A percentile compares a stretch with the other conserved stretches of the same genome.
Conservation (phyloP, 768 basidiomycete species). For the Porphyrellus cyaneotinctus region DNA sequence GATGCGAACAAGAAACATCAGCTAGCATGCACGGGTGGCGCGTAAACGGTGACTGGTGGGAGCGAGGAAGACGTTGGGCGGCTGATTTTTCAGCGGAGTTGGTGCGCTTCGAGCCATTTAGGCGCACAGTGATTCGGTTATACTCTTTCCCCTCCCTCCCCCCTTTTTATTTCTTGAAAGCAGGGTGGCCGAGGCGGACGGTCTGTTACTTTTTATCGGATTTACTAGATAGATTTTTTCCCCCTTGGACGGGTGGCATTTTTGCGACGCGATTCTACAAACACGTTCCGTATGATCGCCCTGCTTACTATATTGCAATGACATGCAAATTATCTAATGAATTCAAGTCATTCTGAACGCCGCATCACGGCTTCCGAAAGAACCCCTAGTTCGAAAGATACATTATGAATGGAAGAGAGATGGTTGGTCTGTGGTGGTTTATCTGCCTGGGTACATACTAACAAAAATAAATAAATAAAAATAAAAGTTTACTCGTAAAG, state of each 20-base stretch:
- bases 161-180: background rate
- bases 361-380: too few species aligned
- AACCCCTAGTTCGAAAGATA: too few species aligned
- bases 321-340: too few species aligned
- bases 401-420: too few species aligned
- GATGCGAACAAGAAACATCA: conserved; percentile 26
- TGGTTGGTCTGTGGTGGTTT: too few species aligned
- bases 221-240: background rate
- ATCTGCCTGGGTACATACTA: too few species aligned
- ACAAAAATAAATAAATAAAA: too few species aligned
- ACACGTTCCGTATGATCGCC: too few species aligned
- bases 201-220: background rate
- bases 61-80: conserved; percentile 1
- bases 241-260: background rate
- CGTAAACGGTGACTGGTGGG: background rate
- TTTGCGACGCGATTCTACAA: too few species aligned
- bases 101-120: conserved; percentile 1
- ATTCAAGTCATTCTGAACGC: too few species aligned
- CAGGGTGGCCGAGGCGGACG: background rate
- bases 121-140: background rate
- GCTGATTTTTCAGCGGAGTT: conserved; percentile 12
- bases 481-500: too few species aligned
- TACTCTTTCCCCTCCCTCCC: background rate
- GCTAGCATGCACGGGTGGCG: conserved; percentile 7
- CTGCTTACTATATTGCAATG: too few species aligned